A percentile compares a stretch with the other conserved stretches of the same genome.
phyloP scores from a whole-genome alignment of 2,329 filamentous ascomycete genomes.

The Acrodontium crateriforme region DNA sequence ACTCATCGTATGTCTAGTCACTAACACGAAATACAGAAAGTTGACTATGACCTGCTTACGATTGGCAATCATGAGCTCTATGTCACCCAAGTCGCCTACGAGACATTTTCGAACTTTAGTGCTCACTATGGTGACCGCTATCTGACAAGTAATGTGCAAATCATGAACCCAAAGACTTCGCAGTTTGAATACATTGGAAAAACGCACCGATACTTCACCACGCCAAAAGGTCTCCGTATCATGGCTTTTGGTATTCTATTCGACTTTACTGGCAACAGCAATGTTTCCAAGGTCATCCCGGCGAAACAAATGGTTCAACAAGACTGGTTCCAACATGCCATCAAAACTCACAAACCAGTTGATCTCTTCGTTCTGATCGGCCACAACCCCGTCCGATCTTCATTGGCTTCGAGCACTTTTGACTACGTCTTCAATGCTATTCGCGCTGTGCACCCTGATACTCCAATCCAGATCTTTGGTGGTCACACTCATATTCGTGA shows the following conservation, averaged over 20 bases:
- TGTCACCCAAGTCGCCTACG: slow-evolving; percentile 46
- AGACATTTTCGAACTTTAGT: slow-evolving; percentile 46
- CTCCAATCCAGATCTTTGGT: slow-evolving; percentile 51
- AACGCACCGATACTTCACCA: slow-evolving; percentile 38
- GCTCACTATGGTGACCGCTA: slow-evolving; percentile 43
- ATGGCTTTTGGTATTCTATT: slow-evolving; percentile 40
- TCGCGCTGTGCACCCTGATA: slow-evolving; percentile 39
- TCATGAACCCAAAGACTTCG: slow-evolving; percentile 30
- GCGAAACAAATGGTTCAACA: slow-evolving; percentile 39
- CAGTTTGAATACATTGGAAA: slow-evolving; percentile 33
- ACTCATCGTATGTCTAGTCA: neutral
- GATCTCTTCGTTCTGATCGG: slow-evolving; percentile 52
- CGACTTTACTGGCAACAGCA: slow-evolving; percentile 43
- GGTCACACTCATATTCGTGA: slow-evolving; percentile 38
- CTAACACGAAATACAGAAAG: slow-evolving; percentile 22
- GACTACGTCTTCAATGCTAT: slow-evolving; percentile 44
- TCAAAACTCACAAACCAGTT: slow-evolving; percentile 41
- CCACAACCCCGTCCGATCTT: slow-evolving; percentile 43
- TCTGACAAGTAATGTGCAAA: slow-evolving; percentile 40
- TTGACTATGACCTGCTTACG: slow-evolving; percentile 41
- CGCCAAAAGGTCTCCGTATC: slow-evolving; percentile 33
- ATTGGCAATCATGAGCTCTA: slow-evolving; percentile 55
- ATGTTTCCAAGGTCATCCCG: slow-evolving; percentile 46
- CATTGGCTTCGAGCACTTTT: slow-evolving; percentile 31
- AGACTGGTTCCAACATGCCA: slow-evolving; percentile 45